Conservation (phyloP, 208 protist genomes). For the Acanthamoeba triangularis region DNA sequence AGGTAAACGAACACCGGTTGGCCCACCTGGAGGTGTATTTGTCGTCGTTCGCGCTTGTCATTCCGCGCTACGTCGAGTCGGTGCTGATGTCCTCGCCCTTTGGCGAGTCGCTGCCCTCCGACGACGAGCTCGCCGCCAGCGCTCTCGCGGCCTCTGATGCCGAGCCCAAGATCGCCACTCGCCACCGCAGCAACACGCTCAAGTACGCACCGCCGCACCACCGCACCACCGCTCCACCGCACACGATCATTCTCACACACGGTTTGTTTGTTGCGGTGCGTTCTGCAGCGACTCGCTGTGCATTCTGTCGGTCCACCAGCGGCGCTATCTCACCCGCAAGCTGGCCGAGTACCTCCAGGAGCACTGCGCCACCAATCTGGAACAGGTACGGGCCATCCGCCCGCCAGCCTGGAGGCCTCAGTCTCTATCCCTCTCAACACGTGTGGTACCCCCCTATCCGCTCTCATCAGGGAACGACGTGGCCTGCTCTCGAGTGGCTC, state of each 20-base stretch:
- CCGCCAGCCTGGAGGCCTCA: neutral
- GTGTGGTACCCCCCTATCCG: too few relatives aligned
- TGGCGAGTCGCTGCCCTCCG: slow-evolving; percentile 11
- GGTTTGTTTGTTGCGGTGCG: neutral
- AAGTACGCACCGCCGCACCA: neutral
- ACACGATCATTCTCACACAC: too few relatives aligned
- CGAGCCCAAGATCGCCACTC: neutral
- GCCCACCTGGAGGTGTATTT: slow-evolving; percentile 16
- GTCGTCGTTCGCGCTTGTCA: slow-evolving; percentile 22
- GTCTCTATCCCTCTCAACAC: too few relatives aligned
- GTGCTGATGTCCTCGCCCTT: slow-evolving; percentile 47
- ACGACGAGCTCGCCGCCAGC: neutral
- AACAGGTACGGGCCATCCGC: neutral
- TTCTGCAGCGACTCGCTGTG: neutral
- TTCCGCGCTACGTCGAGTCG: slow-evolving; percentile 29
- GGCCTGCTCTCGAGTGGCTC: slow-evolving; percentile 52
- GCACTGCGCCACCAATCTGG: neutral
- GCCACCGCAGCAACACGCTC: neutral
- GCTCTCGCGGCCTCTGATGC: neutral
- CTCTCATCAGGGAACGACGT: slow-evolving; percentile 20
- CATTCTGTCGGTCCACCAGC: neutral
- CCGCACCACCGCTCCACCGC: too few relatives aligned
- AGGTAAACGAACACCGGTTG: neutral
- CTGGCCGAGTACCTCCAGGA: slow-evolving; percentile 1
- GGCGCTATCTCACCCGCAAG: neutral